Conservation (phyloP, 176 grass and related monocot genomes). For the Guadua angustifolia region DNA sequence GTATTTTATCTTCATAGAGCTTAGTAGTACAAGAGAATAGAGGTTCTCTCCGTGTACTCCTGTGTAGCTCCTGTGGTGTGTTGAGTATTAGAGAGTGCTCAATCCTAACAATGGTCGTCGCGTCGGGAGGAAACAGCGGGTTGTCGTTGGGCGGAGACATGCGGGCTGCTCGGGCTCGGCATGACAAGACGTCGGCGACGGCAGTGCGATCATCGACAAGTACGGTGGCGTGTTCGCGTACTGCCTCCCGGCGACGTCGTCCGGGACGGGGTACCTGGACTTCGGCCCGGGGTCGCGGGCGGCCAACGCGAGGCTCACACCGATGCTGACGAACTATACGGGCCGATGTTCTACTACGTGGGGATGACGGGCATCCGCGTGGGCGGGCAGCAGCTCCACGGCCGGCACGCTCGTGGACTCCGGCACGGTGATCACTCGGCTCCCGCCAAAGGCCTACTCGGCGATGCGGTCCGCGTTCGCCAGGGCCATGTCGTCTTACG, state of each 20-base stretch:
- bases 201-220: no score
- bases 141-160: slow-evolving; percentile 63
- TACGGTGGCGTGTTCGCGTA: no score
- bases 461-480: slow-evolving; percentile 59
- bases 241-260: no score
- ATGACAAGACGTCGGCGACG: slow-evolving; percentile 55
- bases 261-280: slow-evolving; percentile 59
- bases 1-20: no score
- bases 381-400: slow-evolving; percentile 37
- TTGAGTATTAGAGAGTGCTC: no score
- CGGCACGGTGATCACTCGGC: slow-evolving; percentile 86
- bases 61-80: no score
- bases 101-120: no score
- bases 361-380: slow-evolving; percentile 60
- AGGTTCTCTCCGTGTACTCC: no score
- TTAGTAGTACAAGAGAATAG: no score
- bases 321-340: slow-evolving; percentile 51
- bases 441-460: slow-evolving; percentile 65
- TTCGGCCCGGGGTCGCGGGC: slow-evolving; percentile 49
- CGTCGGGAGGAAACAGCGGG: slow-evolving; percentile 68
- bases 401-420: slow-evolving; percentile 77
- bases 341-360: slow-evolving; percentile 82
- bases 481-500: slow-evolving; percentile 37
- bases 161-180: slow-evolving; percentile 86
- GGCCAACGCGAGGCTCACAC: slow-evolving; percentile 56